A percentile compares a stretch with the other conserved stretches of the same genome.
phyloP scores from a whole-genome alignment of 2,329 filamentous ascomycete species.

The Metarhizium guizhouense region DNA sequence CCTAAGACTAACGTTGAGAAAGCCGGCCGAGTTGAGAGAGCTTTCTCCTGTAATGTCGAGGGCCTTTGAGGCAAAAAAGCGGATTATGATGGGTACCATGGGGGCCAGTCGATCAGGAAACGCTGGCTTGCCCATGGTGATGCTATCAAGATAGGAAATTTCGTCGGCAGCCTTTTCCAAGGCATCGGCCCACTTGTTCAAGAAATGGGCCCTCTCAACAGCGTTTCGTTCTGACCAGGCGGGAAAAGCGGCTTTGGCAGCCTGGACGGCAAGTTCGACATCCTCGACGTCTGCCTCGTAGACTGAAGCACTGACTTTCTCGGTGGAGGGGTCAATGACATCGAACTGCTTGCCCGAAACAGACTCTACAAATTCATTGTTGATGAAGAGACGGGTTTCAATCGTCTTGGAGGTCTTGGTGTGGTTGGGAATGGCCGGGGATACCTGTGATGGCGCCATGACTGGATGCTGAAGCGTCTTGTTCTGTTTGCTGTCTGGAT shows the following conservation, averaged over 20 bases:
- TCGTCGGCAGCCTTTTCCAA: slow-evolving; percentile 31
- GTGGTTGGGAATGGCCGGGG: too few relatives aligned
- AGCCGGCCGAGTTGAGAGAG: slow-evolving; percentile 25
- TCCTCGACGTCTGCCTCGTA: slow-evolving; percentile 35
- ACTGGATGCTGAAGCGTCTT: too few relatives aligned
- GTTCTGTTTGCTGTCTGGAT: too few relatives aligned
- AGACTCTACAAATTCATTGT: slow-evolving; percentile 31
- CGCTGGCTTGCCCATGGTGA: slow-evolving; percentile 31
- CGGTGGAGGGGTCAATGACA: slow-evolving; percentile 5
- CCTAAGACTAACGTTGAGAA: slow-evolving; percentile 33
- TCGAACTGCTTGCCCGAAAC: not conserved
- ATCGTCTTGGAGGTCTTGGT: slow-evolving; percentile 1
- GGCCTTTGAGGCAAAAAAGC: slow-evolving; percentile 33
- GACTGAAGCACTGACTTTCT: not conserved
- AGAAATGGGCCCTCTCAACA: slow-evolving; percentile 26
- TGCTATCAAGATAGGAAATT: slow-evolving; percentile 34
- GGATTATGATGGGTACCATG: slow-evolving; percentile 29
- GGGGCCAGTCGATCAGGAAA: slow-evolving; percentile 29
- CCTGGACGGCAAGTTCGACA: slow-evolving; percentile 37
- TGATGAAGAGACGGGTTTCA: slow-evolving; percentile 37
- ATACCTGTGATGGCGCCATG: too few relatives aligned
- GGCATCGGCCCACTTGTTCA: slow-evolving; percentile 37
- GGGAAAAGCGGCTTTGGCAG: slow-evolving; percentile 38
- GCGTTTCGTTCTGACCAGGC: slow-evolving; percentile 34
- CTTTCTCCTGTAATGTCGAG: slow-evolving; percentile 30